Conservation (phyloP, 108 stramenopile genomes). For the Conticribra guillardii region DNA sequence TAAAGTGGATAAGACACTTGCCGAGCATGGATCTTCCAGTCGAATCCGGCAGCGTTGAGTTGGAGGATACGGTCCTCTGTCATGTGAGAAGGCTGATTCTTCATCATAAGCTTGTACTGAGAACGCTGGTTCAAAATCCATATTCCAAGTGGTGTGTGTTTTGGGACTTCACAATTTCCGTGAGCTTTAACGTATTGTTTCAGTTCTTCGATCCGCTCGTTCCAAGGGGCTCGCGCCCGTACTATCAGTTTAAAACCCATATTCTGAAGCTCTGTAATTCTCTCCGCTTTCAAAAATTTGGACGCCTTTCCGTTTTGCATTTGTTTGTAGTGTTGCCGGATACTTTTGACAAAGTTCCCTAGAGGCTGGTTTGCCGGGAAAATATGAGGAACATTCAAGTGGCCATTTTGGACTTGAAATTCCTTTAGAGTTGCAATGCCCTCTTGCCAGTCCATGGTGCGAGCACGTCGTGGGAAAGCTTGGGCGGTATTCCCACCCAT, state of each 20-base stretch:
- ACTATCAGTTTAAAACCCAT: slow-evolving; percentile 24
- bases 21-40: slow-evolving; percentile 5
- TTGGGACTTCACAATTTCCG: slow-evolving; percentile 29
- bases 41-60: slow-evolving; percentile 26
- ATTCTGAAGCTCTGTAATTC: slow-evolving; percentile 9
- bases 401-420: slow-evolving; percentile 12
- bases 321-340: slow-evolving; percentile 21
- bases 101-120: slow-evolving; percentile 8
- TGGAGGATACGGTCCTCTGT: slow-evolving; percentile 6
- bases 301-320: slow-evolving; percentile 22
- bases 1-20: neutral
- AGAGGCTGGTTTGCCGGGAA: slow-evolving; percentile 22
- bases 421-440: slow-evolving; percentile 14
- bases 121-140: slow-evolving; percentile 34
- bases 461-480: neutral
- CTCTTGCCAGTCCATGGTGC: slow-evolving; percentile 8
- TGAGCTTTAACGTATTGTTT: slow-evolving; percentile 21
- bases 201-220: slow-evolving; percentile 28
- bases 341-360: slow-evolving; percentile 29
- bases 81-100: slow-evolving; percentile 2
- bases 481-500: too few species aligned
- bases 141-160: slow-evolving; percentile 23
- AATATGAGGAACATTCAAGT: slow-evolving; percentile 18
- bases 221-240: slow-evolving; percentile 9
- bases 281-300: slow-evolving; percentile 6